These are phyloP conservation scores for Phaeosphaeria sp. DNA, from an alignment of 2,329 filamentous ascomycete genomes.

Conservation along the genomic window DNA sequence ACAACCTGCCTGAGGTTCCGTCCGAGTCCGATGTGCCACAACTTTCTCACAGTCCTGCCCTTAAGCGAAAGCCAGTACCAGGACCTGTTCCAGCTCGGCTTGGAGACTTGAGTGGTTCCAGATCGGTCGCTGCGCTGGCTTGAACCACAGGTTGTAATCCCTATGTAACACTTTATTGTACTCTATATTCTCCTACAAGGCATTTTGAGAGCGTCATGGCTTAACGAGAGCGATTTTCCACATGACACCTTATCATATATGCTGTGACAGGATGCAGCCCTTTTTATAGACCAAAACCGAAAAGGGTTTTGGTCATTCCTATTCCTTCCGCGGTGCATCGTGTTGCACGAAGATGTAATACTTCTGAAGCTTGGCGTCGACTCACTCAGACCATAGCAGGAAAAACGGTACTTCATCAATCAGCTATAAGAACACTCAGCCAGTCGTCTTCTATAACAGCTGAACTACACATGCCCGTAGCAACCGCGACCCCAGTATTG, in stretches of 20 bases:
- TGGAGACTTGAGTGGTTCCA: neutral
- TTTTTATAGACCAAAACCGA: too few relatives aligned
- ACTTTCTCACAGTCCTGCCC: conserved; percentile 4
- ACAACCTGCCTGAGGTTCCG: conserved; percentile 10
- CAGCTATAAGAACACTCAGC: too few relatives aligned
- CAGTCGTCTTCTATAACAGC: too few relatives aligned
- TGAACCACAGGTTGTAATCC: neutral
- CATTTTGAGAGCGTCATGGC: neutral
- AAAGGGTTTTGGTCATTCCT: too few relatives aligned
- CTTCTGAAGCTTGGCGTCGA: too few relatives aligned
- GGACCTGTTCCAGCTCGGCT: neutral
- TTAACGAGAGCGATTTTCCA: neutral
- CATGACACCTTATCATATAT: neutral
- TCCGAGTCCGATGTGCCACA: conserved; percentile 6
- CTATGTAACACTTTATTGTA: neutral
- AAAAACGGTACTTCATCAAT: too few relatives aligned
- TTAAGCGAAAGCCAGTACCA: conserved; percentile 22
- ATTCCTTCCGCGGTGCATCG: too few relatives aligned
- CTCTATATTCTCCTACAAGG: neutral
- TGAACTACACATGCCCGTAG: neutral
- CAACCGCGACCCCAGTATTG: neutral
- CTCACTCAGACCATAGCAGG: too few relatives aligned
- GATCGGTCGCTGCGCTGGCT: too few relatives aligned
- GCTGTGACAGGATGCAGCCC: neutral
- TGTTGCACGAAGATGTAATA: too few relatives aligned